Percentiles rank a stretch among this genome's conserved stretches.
Evolutionary conservation across 331 rosid species (phyloP).

Genomic region (Rosa hybrid): DNA sequence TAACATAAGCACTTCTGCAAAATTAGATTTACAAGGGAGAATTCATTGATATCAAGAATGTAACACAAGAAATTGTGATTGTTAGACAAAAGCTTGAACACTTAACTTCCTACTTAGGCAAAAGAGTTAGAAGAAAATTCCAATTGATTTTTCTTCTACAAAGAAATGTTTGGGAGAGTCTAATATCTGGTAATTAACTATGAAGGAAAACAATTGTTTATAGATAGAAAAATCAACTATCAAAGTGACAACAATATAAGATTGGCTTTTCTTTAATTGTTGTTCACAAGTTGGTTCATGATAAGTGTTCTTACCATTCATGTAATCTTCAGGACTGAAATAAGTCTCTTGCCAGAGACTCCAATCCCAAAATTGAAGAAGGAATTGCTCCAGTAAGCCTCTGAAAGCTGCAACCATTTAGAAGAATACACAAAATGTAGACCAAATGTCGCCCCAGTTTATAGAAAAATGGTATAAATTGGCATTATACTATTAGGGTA

Average conservation of each 20-base stretch:
- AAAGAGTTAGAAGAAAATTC: neutral
- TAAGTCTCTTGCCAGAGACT: no score
- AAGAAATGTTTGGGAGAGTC: neutral
- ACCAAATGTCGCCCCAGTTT: no score
- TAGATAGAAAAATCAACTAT: neutral
- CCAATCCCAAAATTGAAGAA: no score
- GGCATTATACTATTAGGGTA: no score
- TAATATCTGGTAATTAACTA: neutral
- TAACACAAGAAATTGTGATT: neutral
- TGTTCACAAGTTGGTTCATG: neutral
- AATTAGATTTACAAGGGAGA: neutral
- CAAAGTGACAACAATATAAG: neutral
- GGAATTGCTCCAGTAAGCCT: no score
- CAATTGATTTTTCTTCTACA: neutral
- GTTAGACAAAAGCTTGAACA: neutral
- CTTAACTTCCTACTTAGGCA: neutral
- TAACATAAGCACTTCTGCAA: neutral
- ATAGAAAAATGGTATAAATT: no score
- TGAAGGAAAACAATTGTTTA: neutral
- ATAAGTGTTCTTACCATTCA: neutral
- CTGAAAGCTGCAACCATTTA: no score
- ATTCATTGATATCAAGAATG: neutral
- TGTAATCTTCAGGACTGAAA: no score
- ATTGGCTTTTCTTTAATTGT: neutral
- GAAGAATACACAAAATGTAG: no score